Evolutionary conservation across 2,329 filamentous ascomycete genomes (phyloP).

Genomic region (Tolypocladium inflatum): DNA sequence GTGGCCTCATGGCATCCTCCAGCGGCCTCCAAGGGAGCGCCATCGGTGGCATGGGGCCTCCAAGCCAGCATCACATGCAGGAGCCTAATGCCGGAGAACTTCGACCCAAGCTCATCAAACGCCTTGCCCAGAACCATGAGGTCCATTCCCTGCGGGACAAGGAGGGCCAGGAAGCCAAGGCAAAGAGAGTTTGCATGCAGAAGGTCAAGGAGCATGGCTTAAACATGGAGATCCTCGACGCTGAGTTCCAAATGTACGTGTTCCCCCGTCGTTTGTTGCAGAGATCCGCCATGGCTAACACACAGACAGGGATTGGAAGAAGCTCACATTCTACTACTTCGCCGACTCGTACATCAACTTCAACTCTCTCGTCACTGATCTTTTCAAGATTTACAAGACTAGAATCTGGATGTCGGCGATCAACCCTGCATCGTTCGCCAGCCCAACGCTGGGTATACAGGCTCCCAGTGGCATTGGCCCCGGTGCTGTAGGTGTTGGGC

Average conservation of each 20-base stretch:
- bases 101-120: slow-evolving; percentile 94
- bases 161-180: slow-evolving; percentile 94
- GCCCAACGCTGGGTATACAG: slow-evolving; percentile 62
- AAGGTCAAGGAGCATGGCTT: slow-evolving; percentile 92
- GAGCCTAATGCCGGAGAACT: slow-evolving; percentile 65
- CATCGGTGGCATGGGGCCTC: slow-evolving; percentile 69
- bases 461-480: slow-evolving; percentile 58
- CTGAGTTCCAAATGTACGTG: slow-evolving; percentile 94
- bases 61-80: slow-evolving; percentile 62
- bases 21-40: slow-evolving; percentile 59
- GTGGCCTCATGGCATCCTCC: slow-evolving; percentile 53
- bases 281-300: slow-evolving; percentile 3
- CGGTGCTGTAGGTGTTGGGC: slow-evolving; percentile 51
- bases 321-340: slow-evolving; percentile 98
- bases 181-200: slow-evolving; percentile 91
- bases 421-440: slow-evolving; percentile 91
- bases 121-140: slow-evolving; percentile 85
- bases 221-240: slow-evolving; percentile 97
- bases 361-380: slow-evolving; percentile 90
- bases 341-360: slow-evolving; percentile 98
- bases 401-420: slow-evolving; percentile 99
- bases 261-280: background rate
- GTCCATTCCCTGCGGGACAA: slow-evolving; percentile 85
- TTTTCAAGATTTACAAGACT: slow-evolving; percentile 99
- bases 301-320: slow-evolving; percentile 81